These are phyloP conservation scores for Myochromella boudieri DNA, from an alignment of 768 basidiomycete genomes.

Conservation along the genomic window DNA sequence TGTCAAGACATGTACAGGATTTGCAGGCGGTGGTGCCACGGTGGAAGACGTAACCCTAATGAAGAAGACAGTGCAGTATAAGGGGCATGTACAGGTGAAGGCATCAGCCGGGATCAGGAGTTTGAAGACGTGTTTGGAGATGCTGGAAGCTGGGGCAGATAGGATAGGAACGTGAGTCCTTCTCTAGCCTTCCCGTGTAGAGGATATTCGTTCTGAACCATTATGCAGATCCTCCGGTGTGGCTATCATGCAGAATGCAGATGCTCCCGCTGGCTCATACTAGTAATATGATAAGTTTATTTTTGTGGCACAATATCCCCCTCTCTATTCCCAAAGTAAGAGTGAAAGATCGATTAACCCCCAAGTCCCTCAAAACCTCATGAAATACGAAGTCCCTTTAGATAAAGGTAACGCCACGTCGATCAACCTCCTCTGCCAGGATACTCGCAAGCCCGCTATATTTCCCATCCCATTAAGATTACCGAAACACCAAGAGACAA, in stretches of 20 bases:
- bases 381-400: too few species aligned
- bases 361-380: too few species aligned
- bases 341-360: too few species aligned
- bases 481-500: too few species aligned
- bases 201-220: not conserved
- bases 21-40: conserved; percentile 46
- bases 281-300: not conserved
- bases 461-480: too few species aligned
- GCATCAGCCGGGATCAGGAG: conserved; percentile 51
- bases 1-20: conserved; percentile 58
- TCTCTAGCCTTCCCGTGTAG: not conserved
- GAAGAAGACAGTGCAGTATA: conserved; percentile 38
- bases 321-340: too few species aligned
- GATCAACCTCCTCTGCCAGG: too few species aligned
- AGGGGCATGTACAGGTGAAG: conserved; percentile 44
- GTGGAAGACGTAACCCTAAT: conserved; percentile 44
- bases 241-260: conserved; percentile 12
- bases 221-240: conserved; percentile 23
- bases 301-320: too few species aligned
- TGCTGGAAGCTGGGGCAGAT: conserved; percentile 50
- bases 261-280: not conserved
- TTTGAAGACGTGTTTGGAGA: conserved; percentile 44
- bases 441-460: too few species aligned
- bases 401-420: too few species aligned
- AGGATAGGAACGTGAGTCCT: conserved; percentile 51